These are phyloP conservation scores for Nymphaea thermarum DNA, from an alignment of 164 flowering plant genomes.

Conservation along the genomic window DNA sequence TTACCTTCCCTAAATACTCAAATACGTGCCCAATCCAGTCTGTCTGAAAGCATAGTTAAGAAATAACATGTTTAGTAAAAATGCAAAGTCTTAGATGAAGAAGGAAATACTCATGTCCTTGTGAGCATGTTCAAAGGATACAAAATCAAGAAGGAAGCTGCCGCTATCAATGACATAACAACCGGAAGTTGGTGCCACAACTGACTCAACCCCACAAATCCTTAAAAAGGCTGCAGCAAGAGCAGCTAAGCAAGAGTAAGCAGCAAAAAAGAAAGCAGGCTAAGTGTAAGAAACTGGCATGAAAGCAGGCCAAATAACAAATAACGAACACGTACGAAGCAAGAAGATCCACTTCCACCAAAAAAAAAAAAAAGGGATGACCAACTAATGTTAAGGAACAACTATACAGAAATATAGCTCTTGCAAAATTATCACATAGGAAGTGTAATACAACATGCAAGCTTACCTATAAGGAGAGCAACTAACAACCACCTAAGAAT, in stretches of 20 bases:
- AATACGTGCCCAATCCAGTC: constrained; percentile 65
- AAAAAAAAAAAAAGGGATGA: too few species aligned
- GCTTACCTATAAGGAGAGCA: not conserved
- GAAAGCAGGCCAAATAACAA: not conserved
- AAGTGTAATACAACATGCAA: not conserved
- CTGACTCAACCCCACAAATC: constrained; percentile 21
- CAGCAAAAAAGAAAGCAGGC: not conserved
- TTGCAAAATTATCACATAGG: not conserved
- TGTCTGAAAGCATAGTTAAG: constrained; percentile 42
- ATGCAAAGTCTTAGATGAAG: constrained; percentile 2
- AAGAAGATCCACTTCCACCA: not conserved
- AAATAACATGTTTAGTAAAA: constrained; percentile 11
- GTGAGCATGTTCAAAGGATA: constrained; percentile 41
- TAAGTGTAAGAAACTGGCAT: too few species aligned
- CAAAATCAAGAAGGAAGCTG: constrained; percentile 75
- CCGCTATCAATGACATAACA: constrained; percentile 80
- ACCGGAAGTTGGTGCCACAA: constrained; percentile 54
- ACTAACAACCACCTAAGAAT: not conserved
- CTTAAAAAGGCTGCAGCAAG: constrained; percentile 26
- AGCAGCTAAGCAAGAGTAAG: not conserved
- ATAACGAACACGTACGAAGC: not conserved
- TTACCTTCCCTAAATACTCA: constrained; percentile 58
- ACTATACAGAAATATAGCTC: too few species aligned
- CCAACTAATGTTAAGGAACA: not conserved
- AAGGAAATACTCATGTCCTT: not conserved